Evolutionary conservation across 1,139 yeast species (phyloP), one percentile per base, ranked within the genome.

Genomic region (Meyerozyma smithsonii): DNA sequence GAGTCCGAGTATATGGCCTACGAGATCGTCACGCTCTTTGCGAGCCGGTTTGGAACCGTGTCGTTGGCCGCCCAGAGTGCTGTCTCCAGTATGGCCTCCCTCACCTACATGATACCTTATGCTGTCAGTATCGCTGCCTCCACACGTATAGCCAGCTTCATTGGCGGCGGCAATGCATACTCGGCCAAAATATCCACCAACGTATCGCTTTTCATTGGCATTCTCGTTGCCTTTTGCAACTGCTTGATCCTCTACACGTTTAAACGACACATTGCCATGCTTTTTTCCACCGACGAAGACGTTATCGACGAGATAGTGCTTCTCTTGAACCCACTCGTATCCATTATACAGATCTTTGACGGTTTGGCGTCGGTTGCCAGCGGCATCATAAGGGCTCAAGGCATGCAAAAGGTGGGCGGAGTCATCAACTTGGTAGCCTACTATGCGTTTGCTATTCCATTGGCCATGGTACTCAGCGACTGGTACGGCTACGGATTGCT

Each of bases 61-160:
- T 86, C 84, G 39, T 64, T 89, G 48, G 96, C 96, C 0, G 92
- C 96, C 0, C 96, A 89, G 59, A 83, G 95, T 36, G 90, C 95
- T 0, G 81, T 86, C 0, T 81, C 94, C 4, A 83, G 95, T 4
- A 71, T 87, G 39, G 90, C 92, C 1, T 83, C 94, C 1, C 65
- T 89, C 39, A 67, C 88, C 1, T 89, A 85, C 52, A 89, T 87
- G 84, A 72, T 86, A 11, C 96, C 96, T 11, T 89, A 89, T 68
- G 92, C 96, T 0, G 78, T 87, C 4, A 83, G 95, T 32, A 88
- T 88, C 37, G 95, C 95, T 0, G 73, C 90, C 0, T 82, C 95
- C 0, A 88, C 96, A 0, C 72, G 97, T 61, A 82, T 88, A 37
- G 96, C 96, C 33, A 87, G 84, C 56, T 87, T 84, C 51, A 77